Evolutionary conservation across 2,329 filamentous ascomycete species (phyloP), one percentile per base, ranked within the genome.

Genomic region (Rasamsonia emersonii): DNA sequence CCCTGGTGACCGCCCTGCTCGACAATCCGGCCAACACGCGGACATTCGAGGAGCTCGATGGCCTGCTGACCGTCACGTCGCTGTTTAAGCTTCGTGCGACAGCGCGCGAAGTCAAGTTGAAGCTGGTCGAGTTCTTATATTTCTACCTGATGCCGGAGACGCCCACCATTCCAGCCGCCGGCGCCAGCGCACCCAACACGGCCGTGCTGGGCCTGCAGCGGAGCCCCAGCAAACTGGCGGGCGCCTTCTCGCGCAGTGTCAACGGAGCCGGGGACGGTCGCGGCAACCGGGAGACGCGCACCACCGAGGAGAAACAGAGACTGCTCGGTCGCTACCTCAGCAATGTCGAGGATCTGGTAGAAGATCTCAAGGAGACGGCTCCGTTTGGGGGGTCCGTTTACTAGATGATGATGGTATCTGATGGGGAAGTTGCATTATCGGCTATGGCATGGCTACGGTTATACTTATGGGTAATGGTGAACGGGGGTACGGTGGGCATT

Each of bases 131-230:
- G 59, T 96, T 96, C 54, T 66, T 98, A 31, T 96, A 96, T 68
- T 96, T 96, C 61, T 98, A 96, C 60, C 79, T 98, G 46, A 94
- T 96, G 81, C 88, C 89, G 30, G 91, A 98, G 62, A 76, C 75
- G 0, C 78, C 67, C 2, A 54, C 54, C 11, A 33, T 47, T 24
- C 36, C 47, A 8, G 14, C 44, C 29, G 17, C 45, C 38, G 20
- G 42, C 5, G 49, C 50, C 9, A 58, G 54, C 14, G 53, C 56
- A 2, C 52, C 59, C 1, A 63, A 59, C 37, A 58, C 60, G 2
- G 61, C 57, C 4, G 47, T 58, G 4, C 42, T 51, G 7, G 67
- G 78, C 50, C 59, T 78, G 39, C 76, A 80, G 57, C 71, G 77
- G 39, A 82, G 76, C 50, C 77, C 79, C 1, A 82, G 74, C 57